Conservation (phyloP, 2,329 filamentous ascomycete genomes). For the Ophiostoma pallidulum region DNA sequence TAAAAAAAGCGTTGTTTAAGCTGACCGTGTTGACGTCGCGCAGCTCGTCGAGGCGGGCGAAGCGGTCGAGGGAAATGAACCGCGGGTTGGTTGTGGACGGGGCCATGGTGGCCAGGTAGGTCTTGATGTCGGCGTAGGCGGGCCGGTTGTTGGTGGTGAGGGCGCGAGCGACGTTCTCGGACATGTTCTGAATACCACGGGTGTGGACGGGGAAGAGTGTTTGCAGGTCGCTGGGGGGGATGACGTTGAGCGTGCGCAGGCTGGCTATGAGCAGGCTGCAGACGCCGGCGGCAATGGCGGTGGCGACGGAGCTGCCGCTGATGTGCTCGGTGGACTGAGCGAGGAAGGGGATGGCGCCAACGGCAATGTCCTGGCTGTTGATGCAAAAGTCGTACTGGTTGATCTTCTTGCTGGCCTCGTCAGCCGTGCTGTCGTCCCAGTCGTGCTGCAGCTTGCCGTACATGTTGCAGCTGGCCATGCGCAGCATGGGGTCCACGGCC, state of each 20-base stretch:
- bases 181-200: background rate
- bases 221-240: background rate
- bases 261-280: constrained; percentile 21
- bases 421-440: background rate
- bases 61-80: constrained; percentile 2
- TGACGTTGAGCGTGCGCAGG: constrained; percentile 1
- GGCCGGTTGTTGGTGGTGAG: background rate
- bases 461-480: constrained; percentile 9
- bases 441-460: constrained; percentile 10
- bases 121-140: background rate
- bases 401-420: background rate
- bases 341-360: constrained; percentile 11
- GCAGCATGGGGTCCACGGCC: background rate
- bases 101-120: background rate
- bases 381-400: constrained; percentile 11
- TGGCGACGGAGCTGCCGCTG: constrained; percentile 11
- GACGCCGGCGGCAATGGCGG: constrained; percentile 14
- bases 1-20: too few species aligned
- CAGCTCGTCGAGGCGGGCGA: constrained; percentile 1
- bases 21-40: constrained; percentile 1
- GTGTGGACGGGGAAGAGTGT: background rate
- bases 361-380: constrained; percentile 7
- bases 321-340: constrained; percentile 6
- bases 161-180: background rate
- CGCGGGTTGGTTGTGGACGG: background rate